Percentiles rank a stretch among this genome's conserved stretches.
phyloP scores from a whole-genome alignment of 345 rosid species.

The Brassica rapa region DNA sequence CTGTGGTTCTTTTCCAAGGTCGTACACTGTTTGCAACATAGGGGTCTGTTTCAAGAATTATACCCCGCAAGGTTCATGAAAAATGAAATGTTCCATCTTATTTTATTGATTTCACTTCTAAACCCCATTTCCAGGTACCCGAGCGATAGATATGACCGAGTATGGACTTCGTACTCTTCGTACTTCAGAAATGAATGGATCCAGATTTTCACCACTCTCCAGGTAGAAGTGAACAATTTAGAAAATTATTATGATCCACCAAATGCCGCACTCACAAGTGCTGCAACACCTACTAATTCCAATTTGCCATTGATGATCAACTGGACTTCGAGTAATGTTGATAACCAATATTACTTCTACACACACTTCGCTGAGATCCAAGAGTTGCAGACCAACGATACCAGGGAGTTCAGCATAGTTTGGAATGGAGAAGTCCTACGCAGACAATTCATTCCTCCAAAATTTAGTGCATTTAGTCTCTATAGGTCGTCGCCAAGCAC shows the following conservation, averaged over 20 bases:
- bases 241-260: conserved; percentile 22
- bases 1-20: neutral
- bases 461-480: conserved; percentile 20
- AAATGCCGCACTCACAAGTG: conserved; percentile 22
- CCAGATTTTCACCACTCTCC: neutral
- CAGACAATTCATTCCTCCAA: conserved; percentile 21
- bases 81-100: neutral
- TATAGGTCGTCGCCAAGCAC: neutral
- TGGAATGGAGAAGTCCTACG: conserved; percentile 4
- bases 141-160: conserved; percentile 40
- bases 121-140: conserved; percentile 12
- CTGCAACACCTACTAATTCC: conserved; percentile 28
- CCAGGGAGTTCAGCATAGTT: conserved; percentile 34
- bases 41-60: neutral
- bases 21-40: neutral
- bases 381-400: conserved; percentile 30
- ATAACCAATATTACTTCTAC: conserved; percentile 24
- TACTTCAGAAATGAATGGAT: neutral
- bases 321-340: neutral
- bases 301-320: neutral
- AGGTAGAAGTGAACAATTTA: neutral
- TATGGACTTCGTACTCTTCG: conserved; percentile 41
- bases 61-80: neutral
- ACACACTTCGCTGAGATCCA: conserved; percentile 45
- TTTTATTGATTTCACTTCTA: neutral